A percentile compares a stretch with the other conserved stretches of the same genome.
Conservation (phyloP, 805 yeast species). For the Wickerhamomyces kurtzmanii region DNA sequence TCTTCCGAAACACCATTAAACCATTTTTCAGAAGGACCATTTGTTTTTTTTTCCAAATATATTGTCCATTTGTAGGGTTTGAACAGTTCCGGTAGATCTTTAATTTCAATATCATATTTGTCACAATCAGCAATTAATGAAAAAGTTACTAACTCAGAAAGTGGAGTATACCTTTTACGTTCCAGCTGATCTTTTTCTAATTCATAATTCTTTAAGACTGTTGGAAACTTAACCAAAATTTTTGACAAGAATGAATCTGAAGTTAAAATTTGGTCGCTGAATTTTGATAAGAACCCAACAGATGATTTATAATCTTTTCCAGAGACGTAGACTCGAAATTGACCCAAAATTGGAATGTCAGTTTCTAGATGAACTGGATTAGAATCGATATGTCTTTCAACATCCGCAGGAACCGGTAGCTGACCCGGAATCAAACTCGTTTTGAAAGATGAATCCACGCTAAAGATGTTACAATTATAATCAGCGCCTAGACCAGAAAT, state of each 20-base stretch:
- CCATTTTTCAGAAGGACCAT: conserved; percentile 5
- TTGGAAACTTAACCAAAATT: neutral
- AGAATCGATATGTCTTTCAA: conserved; percentile 6
- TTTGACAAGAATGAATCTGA: neutral
- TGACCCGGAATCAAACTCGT: conserved; percentile 3
- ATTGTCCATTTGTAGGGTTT: conserved; percentile 5
- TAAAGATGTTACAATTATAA: conserved; percentile 2
- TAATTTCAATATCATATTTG: conserved; percentile 1
- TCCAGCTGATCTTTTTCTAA: conserved; percentile 3
- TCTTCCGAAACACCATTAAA: neutral
- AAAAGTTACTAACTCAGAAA: conserved; percentile 4
- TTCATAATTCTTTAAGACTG: no score
- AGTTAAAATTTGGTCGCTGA: neutral
- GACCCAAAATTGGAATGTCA: conserved; percentile 7
- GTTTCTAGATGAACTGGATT: conserved; percentile 7
- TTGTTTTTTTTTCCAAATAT: conserved; percentile 1
- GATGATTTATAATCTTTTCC: neutral
- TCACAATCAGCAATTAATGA: neutral
- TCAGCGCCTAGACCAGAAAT: conserved; percentile 15
- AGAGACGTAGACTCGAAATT: conserved; percentile 4
- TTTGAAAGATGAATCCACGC: neutral
- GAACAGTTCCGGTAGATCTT: conserved; percentile 4
- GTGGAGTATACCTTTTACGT: conserved; percentile 5
- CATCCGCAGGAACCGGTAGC: conserved; percentile 8
- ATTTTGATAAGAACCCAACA: neutral